phyloP scores from a whole-genome alignment of 225 moss, liverwort and hornwort genomes.

The Bryum argenteum region DNA sequence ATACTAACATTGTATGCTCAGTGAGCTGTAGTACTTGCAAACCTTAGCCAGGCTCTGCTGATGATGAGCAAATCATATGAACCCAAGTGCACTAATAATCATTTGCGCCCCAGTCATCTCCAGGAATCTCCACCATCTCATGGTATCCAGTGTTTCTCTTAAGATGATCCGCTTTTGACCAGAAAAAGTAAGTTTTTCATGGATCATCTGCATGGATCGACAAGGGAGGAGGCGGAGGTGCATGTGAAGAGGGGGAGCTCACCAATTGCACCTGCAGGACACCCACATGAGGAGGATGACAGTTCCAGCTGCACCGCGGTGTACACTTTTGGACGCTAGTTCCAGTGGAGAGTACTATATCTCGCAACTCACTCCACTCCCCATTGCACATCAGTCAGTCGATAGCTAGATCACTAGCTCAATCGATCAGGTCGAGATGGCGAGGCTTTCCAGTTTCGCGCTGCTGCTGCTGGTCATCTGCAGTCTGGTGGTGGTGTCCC shows the following conservation, averaged over 20 bases:
- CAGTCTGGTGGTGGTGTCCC: neutral
- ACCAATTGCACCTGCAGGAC: neutral
- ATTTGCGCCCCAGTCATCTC: neutral
- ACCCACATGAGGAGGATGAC: neutral
- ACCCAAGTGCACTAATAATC: neutral
- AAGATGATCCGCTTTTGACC: too few relatives aligned
- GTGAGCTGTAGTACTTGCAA: neutral
- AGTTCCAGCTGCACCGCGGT: neutral
- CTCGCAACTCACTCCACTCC: neutral
- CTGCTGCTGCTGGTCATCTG: slow-evolving; percentile 17
- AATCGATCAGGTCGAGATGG: neutral
- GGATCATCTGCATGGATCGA: neutral
- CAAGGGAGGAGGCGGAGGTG: neutral
- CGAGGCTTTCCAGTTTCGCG: neutral
- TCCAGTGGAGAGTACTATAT: neutral
- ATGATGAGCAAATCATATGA: neutral
- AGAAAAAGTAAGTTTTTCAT: too few relatives aligned
- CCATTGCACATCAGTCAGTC: too few relatives aligned
- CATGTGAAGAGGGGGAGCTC: neutral
- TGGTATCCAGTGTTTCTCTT: too few relatives aligned
- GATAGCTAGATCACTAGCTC: neutral
- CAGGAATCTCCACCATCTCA: neutral
- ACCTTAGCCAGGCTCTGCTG: neutral
- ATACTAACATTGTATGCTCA: neutral
- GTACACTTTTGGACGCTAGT: neutral